These are phyloP conservation scores for Tritrichomonas musculus DNA, from an alignment of 208 protist genomes.

Conservation along the genomic window DNA sequence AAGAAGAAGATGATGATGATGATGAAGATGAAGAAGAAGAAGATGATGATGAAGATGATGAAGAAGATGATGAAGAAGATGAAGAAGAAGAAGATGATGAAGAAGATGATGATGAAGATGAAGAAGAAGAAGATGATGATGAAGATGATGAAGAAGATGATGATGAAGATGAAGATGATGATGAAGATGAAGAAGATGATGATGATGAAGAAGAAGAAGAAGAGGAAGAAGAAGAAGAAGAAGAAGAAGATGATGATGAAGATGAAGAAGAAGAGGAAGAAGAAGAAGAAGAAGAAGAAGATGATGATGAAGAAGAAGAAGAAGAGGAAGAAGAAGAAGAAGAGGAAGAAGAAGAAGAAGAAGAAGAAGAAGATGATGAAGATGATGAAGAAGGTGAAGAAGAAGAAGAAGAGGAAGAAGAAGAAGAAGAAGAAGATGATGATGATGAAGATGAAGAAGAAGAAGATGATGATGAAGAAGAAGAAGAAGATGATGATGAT, in stretches of 20 bases:
- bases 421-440: neutral
- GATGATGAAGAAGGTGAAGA: neutral
- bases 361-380: neutral
- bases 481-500: slow-evolving; percentile 6
- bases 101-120: too few relatives aligned
- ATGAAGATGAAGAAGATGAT: slow-evolving; percentile 8
- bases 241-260: neutral
- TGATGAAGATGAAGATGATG: slow-evolving; percentile 13
- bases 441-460: neutral
- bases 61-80: too few relatives aligned
- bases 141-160: slow-evolving; percentile 26
- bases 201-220: neutral
- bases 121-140: too few relatives aligned
- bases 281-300: neutral
- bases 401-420: neutral
- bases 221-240: neutral
- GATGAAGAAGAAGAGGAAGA: neutral
- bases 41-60: too few relatives aligned
- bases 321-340: neutral
- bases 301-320: neutral
- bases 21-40: too few relatives aligned
- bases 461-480: slow-evolving; percentile 13
- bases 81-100: too few relatives aligned
- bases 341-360: neutral
- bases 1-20: too few relatives aligned